Percentiles rank a stretch among this genome's conserved stretches.
Conservation (phyloP, 805 yeast genomes). For the Saccharomycopsis amapae region DNA sequence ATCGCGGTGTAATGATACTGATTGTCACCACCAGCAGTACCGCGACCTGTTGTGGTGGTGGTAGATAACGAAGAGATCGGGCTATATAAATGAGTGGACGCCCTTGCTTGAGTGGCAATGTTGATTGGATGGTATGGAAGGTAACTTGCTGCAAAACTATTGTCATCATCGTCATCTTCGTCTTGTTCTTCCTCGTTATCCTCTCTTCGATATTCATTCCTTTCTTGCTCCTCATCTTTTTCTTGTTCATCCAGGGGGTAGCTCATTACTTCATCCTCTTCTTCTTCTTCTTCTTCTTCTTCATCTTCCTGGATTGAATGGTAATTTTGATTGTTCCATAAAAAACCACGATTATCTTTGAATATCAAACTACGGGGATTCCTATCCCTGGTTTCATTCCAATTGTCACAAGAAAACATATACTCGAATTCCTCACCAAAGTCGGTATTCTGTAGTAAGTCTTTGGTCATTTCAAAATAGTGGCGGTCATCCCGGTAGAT, state of each 20-base stretch:
- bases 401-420: conserved; percentile 1
- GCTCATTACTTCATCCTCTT: too few relatives aligned
- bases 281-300: conserved; percentile 9
- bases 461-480: conserved; percentile 19
- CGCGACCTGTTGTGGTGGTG: too few relatives aligned
- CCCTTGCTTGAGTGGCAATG: too few relatives aligned
- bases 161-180: conserved; percentile 2
- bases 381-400: neutral
- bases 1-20: too few relatives aligned
- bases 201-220: neutral
- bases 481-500: conserved; percentile 11
- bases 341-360: conserved; percentile 9
- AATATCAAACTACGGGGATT: neutral
- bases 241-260: too few relatives aligned
- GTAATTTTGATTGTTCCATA: conserved; percentile 2
- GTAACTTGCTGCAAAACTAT: too few relatives aligned
- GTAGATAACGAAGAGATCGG: too few relatives aligned
- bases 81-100: too few relatives aligned
- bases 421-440: conserved; percentile 9
- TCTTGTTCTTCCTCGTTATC: conserved; percentile 8
- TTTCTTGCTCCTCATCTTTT: conserved; percentile 5
- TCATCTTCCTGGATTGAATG: conserved; percentile 5
- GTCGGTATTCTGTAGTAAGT: conserved; percentile 4
- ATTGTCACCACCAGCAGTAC: too few relatives aligned
- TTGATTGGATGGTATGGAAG: too few relatives aligned